Conservation (phyloP, 2,329 filamentous ascomycete genomes). For the Stagonosporopsis tanaceti region DNA sequence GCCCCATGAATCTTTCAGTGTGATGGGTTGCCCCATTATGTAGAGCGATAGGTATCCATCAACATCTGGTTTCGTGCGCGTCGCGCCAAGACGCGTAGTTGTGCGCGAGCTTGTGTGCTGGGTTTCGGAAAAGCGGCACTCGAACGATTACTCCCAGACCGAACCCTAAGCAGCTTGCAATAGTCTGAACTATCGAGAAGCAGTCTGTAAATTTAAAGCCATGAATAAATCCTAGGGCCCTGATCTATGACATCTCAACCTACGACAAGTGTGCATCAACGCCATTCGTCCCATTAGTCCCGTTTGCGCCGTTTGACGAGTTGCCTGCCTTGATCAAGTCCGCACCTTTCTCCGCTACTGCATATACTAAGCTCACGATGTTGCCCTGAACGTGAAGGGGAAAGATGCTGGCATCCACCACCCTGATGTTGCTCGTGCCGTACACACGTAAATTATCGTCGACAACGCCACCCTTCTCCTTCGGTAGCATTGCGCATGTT, state of each 20-base stretch:
- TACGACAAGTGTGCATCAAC: not conserved
- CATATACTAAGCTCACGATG: constrained; percentile 42
- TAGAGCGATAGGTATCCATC: no score
- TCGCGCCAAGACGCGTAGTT: no score
- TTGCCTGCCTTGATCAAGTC: constrained; percentile 37
- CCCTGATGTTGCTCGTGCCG: constrained; percentile 41
- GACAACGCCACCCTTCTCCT: constrained; percentile 41
- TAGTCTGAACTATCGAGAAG: no score
- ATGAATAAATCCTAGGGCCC: no score
- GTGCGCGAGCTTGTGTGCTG: no score
- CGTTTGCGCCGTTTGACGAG: not conserved
- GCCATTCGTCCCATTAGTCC: constrained; percentile 11
- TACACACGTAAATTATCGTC: constrained; percentile 37
- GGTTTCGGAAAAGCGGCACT: no score
- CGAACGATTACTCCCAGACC: no score
- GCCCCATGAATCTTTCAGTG: no score
- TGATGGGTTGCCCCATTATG: no score
- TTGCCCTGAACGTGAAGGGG: constrained; percentile 40
- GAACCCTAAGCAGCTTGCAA: no score
- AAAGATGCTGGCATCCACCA: constrained; percentile 41
- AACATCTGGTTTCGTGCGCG: no score
- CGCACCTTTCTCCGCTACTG: constrained; percentile 42
- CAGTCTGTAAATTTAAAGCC: no score
- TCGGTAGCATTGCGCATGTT: constrained; percentile 44
- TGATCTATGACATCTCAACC: not conserved